Base-by-base conservation (phyloP, 306 rosid species). In the Quercus suber region DNA sequence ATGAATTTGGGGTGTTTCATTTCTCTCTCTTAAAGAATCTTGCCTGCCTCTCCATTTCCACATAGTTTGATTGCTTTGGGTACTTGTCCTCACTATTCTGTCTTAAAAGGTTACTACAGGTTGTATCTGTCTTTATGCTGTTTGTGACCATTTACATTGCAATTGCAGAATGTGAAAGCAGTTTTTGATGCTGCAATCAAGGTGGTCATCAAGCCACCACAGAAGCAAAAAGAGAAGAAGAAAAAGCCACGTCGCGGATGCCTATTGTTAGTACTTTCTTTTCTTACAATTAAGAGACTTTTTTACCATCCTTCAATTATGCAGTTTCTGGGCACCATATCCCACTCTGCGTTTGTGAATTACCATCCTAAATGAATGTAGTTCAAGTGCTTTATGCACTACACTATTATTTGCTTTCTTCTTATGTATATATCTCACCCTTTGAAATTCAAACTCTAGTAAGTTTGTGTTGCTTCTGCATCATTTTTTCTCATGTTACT, bases 141-240 rank as follows among this genome's bases (percentile, higher is more conserved):
- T 71, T 13, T 77, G 45, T 76, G 30, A 80, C 53, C 55, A 15
- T 69, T 55, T 68, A 27, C n/a, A 72, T 41, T 79, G 70, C 74
- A 58, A 61, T 72, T 83, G 89, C 92, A 95, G 99, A 95, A 95
- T 79, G 99, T 95, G 80, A 95, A 95, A 88, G 84, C 87, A 18
- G 94, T 88, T 53, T 95, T 95, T 67, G 99, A 95, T 73, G 97
- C 98, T 35, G 99, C 98, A 7, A 93, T 95, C 79, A 90, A 79
- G 84, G 88, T 93, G 82, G 98, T 95, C 30, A 91, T 95, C 89
- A 93, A 91, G 81, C 99, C 98, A 59, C 91, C 92, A 51, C 96
- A 85, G 82, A 95, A 93, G 87, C 97, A 88, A 61, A 89, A 87
- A 27, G 99, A 95, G 84, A 93, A 91, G 90, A 94, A 88, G 93